phyloP scores from a whole-genome alignment of 208 protist genomes.

The Trypanosoma avium region DNA sequence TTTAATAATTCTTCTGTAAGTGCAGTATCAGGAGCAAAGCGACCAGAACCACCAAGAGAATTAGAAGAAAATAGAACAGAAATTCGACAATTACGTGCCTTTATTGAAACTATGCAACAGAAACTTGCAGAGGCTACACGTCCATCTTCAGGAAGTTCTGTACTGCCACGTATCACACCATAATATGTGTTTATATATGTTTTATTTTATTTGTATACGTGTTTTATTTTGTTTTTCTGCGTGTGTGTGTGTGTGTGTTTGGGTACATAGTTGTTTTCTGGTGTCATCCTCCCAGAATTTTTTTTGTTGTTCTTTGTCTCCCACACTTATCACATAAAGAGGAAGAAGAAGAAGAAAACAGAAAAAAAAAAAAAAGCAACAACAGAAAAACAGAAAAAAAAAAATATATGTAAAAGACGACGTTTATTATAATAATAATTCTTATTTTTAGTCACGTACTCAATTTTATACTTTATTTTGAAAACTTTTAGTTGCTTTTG shows the following conservation, averaged over 20 bases:
- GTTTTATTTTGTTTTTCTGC: background rate
- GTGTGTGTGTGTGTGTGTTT: constrained; percentile 1
- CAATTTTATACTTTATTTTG: no score
- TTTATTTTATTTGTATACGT: constrained; percentile 14
- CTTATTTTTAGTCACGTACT: no score
- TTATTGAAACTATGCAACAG: constrained; percentile 79
- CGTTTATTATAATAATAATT: no score
- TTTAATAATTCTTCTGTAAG: background rate
- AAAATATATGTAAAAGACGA: constrained; percentile 1
- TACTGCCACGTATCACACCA: constrained; percentile 14
- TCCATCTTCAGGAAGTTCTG: background rate
- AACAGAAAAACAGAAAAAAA: background rate
- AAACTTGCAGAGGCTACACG: constrained; percentile 26
- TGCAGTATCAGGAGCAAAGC: background rate
- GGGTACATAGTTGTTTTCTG: no score
- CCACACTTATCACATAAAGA: constrained; percentile 6
- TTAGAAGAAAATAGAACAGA: constrained; percentile 84
- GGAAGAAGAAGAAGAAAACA: background rate
- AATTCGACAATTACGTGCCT: constrained; percentile 74
- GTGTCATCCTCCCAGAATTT: no score
- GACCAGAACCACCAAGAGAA: constrained; percentile 41
- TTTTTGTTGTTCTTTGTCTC: background rate
- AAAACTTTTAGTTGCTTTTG: no score
- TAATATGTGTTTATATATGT: constrained; percentile 9
- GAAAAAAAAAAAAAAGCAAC: background rate